A percentile compares a stretch with the other conserved stretches of the same genome.
Conservation (phyloP, 805 yeast genomes). For the Kazachstania africana region DNA sequence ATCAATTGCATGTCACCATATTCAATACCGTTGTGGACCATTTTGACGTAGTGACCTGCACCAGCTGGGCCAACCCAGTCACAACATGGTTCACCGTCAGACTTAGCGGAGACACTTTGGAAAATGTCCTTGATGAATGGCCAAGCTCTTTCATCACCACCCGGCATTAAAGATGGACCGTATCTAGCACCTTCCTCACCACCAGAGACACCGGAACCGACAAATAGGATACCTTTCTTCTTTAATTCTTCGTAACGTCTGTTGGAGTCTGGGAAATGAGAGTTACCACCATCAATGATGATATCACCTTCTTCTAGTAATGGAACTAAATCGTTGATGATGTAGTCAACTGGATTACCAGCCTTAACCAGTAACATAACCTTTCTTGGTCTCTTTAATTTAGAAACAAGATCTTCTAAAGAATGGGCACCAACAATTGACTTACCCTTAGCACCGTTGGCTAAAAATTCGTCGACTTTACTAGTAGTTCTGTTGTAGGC, state of each 20-base stretch:
- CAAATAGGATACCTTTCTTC: slow-evolving; percentile 77
- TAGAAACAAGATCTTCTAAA: slow-evolving; percentile 70
- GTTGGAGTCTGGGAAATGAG: slow-evolving; percentile 97
- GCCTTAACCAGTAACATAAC: slow-evolving; percentile 91
- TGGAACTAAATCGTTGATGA: slow-evolving; percentile 81
- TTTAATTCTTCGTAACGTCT: slow-evolving; percentile 88
- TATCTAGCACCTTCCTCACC: slow-evolving; percentile 99
- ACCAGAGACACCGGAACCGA: slow-evolving; percentile 99
- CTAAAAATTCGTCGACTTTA: slow-evolving; percentile 90
- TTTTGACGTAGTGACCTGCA: slow-evolving; percentile 96
- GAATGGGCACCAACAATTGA: slow-evolving; percentile 93
- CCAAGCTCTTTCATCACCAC: slow-evolving; percentile 97
- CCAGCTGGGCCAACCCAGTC: slow-evolving; percentile 99
- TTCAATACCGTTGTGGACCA: slow-evolving; percentile 99
- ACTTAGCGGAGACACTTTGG: slow-evolving; percentile 91
- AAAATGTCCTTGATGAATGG: slow-evolving; percentile 93
- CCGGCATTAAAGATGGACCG: slow-evolving; percentile 99
- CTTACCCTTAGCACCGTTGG: slow-evolving; percentile 94
- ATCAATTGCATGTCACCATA: slow-evolving; percentile 99
- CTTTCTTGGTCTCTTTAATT: slow-evolving; percentile 95
- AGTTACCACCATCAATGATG: slow-evolving; percentile 99
- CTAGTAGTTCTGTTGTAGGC: slow-evolving; percentile 96
- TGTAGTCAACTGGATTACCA: slow-evolving; percentile 86
- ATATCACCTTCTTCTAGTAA: slow-evolving; percentile 92
- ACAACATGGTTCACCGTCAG: slow-evolving; percentile 98